These are phyloP conservation scores for Trichosporon sp. DNA, from an alignment of 1,284 basidiomycete species.

Conservation along the genomic window DNA sequence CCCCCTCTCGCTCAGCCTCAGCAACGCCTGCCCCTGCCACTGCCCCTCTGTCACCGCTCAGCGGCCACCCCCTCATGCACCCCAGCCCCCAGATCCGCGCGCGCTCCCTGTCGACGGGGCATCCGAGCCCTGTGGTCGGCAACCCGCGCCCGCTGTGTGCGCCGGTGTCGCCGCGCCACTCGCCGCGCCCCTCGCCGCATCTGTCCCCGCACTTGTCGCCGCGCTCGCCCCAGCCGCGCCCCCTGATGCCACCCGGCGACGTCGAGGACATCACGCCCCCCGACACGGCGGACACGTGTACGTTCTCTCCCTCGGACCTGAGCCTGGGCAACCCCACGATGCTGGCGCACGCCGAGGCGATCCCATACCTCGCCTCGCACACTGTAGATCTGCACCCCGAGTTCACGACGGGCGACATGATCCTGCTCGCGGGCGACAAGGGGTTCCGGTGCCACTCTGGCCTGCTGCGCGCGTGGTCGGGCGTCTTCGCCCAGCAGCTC, in stretches of 20 bases:
- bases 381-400: background rate
- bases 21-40: too few species aligned
- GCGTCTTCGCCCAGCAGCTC: slow-evolving; percentile 6
- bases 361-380: background rate
- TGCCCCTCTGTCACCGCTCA: background rate
- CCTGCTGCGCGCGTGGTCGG: background rate
- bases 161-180: background rate
- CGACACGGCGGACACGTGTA: background rate
- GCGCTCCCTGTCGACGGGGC: background rate
- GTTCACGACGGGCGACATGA: background rate
- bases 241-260: background rate
- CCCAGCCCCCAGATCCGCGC: background rate
- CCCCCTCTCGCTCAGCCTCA: background rate
- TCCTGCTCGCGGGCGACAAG: background rate
- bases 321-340: background rate
- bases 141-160: background rate
- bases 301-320: background rate
- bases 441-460: background rate
- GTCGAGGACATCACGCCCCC: background rate
- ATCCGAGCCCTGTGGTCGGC: background rate
- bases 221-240: background rate
- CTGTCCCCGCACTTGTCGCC: background rate
- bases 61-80: background rate
- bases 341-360: background rate
- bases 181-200: background rate